Percentiles rank a stretch among this genome's conserved stretches.
phyloP scores from a whole-genome alignment of 345 rosid species.

The Cochlearia excelsa region DNA sequence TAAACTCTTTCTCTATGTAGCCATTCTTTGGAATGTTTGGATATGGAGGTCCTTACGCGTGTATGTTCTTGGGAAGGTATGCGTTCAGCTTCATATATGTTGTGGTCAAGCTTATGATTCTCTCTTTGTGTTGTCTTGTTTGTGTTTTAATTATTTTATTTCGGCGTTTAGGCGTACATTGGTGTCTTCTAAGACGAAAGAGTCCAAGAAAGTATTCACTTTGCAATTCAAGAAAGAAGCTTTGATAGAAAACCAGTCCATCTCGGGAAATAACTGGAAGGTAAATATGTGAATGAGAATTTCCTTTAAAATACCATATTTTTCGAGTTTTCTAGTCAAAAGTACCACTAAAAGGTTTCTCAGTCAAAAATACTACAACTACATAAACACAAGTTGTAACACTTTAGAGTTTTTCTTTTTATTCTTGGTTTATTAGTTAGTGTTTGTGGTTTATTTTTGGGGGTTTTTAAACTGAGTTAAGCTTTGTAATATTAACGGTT shows the following conservation, averaged over 20 bases:
- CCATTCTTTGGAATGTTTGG: conserved; percentile 38
- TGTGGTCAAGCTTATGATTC: not conserved
- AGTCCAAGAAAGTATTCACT: conserved; percentile 51
- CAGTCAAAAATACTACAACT: too few species aligned
- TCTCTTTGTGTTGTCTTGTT: not conserved
- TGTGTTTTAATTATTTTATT: not conserved
- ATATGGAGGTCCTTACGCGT: conserved; percentile 31
- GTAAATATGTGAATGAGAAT: conserved; percentile 30
- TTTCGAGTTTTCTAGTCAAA: too few species aligned
- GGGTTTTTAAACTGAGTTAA: too few species aligned
- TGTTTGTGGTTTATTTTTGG: too few species aligned
- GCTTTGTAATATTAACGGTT: too few species aligned
- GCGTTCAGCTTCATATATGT: not conserved
- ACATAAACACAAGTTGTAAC: too few species aligned
- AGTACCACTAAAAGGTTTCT: too few species aligned
- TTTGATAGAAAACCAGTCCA: conserved; percentile 36
- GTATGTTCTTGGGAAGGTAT: conserved; percentile 36
- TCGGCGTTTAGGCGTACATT: conserved; percentile 42
- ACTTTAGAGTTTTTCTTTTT: too few species aligned
- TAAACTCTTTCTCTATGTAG: conserved; percentile 20
- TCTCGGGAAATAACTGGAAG: conserved; percentile 49
- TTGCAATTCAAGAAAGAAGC: conserved; percentile 54
- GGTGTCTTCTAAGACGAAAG: conserved; percentile 66
- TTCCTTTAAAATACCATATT: too few species aligned
- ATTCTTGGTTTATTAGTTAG: too few species aligned